Base-by-base conservation (phyloP, 2,329 filamentous ascomycete species). In the Penicillium hesseltinei region DNA sequence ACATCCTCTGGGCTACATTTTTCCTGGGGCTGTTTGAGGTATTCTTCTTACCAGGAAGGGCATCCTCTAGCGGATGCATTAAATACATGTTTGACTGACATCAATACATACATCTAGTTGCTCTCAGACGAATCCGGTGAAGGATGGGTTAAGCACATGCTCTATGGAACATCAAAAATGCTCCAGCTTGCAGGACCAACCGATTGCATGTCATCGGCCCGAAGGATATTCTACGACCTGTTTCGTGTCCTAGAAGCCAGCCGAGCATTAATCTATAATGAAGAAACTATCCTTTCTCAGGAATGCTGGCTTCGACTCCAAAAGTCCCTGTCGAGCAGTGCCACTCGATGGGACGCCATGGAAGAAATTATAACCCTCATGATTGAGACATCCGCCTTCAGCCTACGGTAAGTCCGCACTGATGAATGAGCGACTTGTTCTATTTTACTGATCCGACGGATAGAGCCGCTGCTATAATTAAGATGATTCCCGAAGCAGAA, bases 131-230 rank as follows among this genome's bases (percentile, higher is more conserved):
- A 31, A 25, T 54, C 55, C 0, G 55, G 55, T 7, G 50, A 57
- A 19, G 55, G 55, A 2, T 57, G 54, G 55, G 55, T 51, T 5
- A 57, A 53, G 33, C 55, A 57, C 4, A 60, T 47, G 55, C 39
- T 52, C 29, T 51, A 53, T 46, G 55, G 58, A 31, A 57, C 51
- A 51, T 48, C 50, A 39, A 47, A 38, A 43, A 54, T 60, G 27
- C 35, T 60, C 4, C 55, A 58, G 36, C 45, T 50, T 11, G 23
- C 36, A 25, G 54, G 54, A 35, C 54, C 49, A 53, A 47, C 42
- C 27, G 21, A 10, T 19, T 47, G 40, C 25, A 53, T 53, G 48
- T 52, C 49, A 21, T 19, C 54, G 13, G 13, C 31, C 15, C 49
- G 40, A 31, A 44, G 49, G 23, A 39, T 13, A 35, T 57, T 57